Base-by-base conservation (phyloP, 352 stramenopile species). In the Phytophthora vignae region DNA sequence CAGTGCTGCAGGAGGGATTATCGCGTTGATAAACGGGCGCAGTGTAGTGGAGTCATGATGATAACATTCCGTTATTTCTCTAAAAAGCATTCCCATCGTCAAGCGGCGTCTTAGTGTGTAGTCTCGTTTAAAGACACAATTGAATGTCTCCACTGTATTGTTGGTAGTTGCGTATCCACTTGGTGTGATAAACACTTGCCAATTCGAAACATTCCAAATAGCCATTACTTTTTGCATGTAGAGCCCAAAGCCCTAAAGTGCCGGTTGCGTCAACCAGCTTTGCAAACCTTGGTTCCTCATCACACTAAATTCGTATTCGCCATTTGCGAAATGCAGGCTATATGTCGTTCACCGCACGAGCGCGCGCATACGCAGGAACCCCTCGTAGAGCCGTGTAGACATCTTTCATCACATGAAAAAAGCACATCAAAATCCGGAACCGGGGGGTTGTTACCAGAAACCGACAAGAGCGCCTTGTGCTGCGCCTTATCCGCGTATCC, bases 101-200 rank as follows among this genome's bases (percentile, higher is more conserved):
- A 66, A 33, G 0, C 72, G 42, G 3, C 50, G 38, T 2, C 50
- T 40, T 21, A 71, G 25, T 1, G 71, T 73, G 46, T 79, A 69
- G 5, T 65, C 67, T 17, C 53, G 7, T 53, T 79, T 80, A 14
- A 77, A 52, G 0, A 71, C 27, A 2, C 54, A 61, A 53, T 77
- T 77, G 25, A 77, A 77, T 22, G 65, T 59, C 50, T 80, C 73
- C 11, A 61, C 49, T 5, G 73, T 56, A 36, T 76, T 77, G 17
- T 71, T 77, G 0, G 73, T 77, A n/a, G 68, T 73, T 1, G 73
- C 61, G 31, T 57, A 77, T 6, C 64, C 60, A 5, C n/a, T 48
- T 3, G 29, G 21, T 0, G 66, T 72, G 14, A 22, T 55, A 33
- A 63, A 72, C n/a, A 21, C 50, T 46, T 78, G 66, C 66, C 71